Conservation (phyloP, 148 eudicot species). For the Amaranthus cruentus region DNA sequence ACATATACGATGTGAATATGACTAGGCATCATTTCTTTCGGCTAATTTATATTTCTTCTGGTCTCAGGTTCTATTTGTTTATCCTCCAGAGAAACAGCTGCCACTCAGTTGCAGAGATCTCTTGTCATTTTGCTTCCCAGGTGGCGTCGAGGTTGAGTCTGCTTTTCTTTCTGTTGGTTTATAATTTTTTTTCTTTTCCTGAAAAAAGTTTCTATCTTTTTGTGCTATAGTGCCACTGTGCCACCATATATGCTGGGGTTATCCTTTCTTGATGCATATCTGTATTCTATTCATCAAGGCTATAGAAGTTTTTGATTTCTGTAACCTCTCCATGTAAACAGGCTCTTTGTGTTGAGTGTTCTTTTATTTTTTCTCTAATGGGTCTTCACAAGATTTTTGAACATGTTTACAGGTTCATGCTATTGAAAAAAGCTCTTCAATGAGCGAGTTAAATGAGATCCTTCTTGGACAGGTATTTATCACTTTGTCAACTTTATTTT, state of each 20-base stretch:
- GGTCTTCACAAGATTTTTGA: not conserved
- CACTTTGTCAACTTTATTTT: conserved; percentile 6
- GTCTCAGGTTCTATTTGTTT: conserved; percentile 86
- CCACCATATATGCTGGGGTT: not conserved
- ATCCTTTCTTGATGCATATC: not conserved
- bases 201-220: not conserved
- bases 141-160: conserved; percentile 79
- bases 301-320: not conserved
- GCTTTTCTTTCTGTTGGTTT: not conserved
- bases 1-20: conserved; percentile 1
- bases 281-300: not conserved
- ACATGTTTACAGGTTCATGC: conserved; percentile 73
- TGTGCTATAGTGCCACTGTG: not conserved
- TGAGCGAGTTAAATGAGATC: conserved; percentile 95
- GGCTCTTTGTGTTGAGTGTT: not conserved
- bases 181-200: not conserved
- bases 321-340: not conserved
- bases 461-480: conserved; percentile 85
- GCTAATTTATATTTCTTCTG: conserved; percentile 17
- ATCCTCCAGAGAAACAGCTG: conserved; percentile 86
- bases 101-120: conserved; percentile 88
- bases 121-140: conserved; percentile 96
- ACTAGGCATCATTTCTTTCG: conserved; percentile 8
- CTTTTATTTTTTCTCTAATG: not conserved
- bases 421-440: conserved; percentile 87